phyloP scores from a whole-genome alignment of 768 basidiomycete genomes.

The Boletus patriciae region DNA sequence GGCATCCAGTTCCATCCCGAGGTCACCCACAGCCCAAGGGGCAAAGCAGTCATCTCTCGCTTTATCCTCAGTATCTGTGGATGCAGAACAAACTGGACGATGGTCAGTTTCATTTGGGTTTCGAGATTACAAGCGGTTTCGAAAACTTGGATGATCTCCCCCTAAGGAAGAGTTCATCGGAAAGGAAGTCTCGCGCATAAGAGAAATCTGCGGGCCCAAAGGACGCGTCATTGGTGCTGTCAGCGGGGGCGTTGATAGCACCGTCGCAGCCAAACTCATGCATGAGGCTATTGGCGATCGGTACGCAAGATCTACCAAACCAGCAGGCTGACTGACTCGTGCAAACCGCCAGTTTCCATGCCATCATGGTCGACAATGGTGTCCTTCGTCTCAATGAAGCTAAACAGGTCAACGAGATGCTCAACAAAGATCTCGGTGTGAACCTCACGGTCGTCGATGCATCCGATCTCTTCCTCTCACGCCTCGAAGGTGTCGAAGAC shows the following conservation, averaged over 20 bases:
- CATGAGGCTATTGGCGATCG: slow-evolving; percentile 98
- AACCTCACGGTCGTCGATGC: slow-evolving; percentile 96
- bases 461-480: slow-evolving; percentile 86
- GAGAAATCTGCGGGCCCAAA: slow-evolving; percentile 89
- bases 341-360: slow-evolving; percentile 74
- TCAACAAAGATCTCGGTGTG: slow-evolving; percentile 90
- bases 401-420: slow-evolving; percentile 87
- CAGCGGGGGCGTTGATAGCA: slow-evolving; percentile 96
- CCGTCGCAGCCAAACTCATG: slow-evolving; percentile 98
- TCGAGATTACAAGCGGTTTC: slow-evolving; percentile 5
- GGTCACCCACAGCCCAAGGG: slow-evolving; percentile 90
- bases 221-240: slow-evolving; percentile 98
- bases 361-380: slow-evolving; percentile 99
- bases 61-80: slow-evolving; percentile 86
- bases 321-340: neutral
- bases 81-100: slow-evolving; percentile 86
- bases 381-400: slow-evolving; percentile 92
- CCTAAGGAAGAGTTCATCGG: slow-evolving; percentile 92
- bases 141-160: neutral
- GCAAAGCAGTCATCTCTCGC: slow-evolving; percentile 83
- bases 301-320: slow-evolving; percentile 40
- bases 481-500: slow-evolving; percentile 90
- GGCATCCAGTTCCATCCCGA: slow-evolving; percentile 99
- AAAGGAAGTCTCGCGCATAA: slow-evolving; percentile 92
- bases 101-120: slow-evolving; percentile 53